These are phyloP conservation scores for Brachypodium distachyon DNA, from an alignment of 202 grass and related monocot genomes.

Conservation along the genomic window DNA sequence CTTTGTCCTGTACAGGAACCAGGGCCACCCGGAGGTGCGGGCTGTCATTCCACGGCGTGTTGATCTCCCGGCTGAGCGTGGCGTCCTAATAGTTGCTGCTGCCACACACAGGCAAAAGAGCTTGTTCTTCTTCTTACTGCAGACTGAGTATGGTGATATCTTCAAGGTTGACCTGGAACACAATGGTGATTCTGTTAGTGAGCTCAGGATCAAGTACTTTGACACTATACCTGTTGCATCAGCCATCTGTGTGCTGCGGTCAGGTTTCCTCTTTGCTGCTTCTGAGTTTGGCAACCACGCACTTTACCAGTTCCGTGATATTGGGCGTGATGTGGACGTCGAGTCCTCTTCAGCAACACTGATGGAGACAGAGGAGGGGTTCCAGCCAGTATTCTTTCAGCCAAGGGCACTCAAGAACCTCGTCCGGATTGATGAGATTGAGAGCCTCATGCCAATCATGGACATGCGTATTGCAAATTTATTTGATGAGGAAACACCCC, in stretches of 20 bases:
- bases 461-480: constrained; percentile 90
- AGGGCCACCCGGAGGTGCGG: constrained; percentile 85
- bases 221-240: constrained; percentile 84
- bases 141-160: constrained; percentile 89
- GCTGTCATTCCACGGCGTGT: constrained; percentile 89
- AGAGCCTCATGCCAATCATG: constrained; percentile 97
- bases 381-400: constrained; percentile 91
- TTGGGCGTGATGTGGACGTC: constrained; percentile 79
- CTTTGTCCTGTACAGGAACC: constrained; percentile 91
- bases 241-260: constrained; percentile 65
- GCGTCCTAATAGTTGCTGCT: constrained; percentile 88
- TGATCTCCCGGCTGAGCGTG: constrained; percentile 85
- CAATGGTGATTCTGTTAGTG: constrained; percentile 50
- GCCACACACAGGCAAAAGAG: constrained; percentile 87
- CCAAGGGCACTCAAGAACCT: constrained; percentile 88
- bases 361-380: constrained; percentile 97
- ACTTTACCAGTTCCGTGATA: constrained; percentile 86
- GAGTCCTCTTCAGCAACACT: constrained; percentile 83
- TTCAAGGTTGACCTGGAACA: constrained; percentile 86
- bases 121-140: constrained; percentile 91
- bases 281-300: constrained; percentile 91
- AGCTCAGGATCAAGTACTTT: constrained; percentile 97
- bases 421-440: constrained; percentile 56
- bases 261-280: constrained; percentile 75
- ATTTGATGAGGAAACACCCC: constrained; percentile 95